Conservation (phyloP, 352 stramenopile genomes). For the Plasmopara halstedii region DNA sequence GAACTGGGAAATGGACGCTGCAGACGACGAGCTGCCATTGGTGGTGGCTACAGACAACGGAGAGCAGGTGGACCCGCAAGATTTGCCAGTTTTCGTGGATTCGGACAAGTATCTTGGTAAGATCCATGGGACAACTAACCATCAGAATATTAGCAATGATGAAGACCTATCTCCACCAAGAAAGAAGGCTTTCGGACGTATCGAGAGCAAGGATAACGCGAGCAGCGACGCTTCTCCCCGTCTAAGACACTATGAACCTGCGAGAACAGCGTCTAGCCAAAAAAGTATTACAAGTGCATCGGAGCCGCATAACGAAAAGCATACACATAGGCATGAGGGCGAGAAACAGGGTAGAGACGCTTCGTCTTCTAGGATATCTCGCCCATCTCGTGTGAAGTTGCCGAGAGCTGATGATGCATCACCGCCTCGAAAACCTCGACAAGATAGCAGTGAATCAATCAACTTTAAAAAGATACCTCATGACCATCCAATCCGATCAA, state of each 20-base stretch:
- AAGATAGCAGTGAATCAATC: slow-evolving; percentile 3
- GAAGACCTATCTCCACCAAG: slow-evolving; percentile 44
- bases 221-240: slow-evolving; percentile 27
- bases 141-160: slow-evolving; percentile 11
- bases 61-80: slow-evolving; percentile 46
- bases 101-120: slow-evolving; percentile 56
- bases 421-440: slow-evolving; percentile 14
- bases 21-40: slow-evolving; percentile 32
- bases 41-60: slow-evolving; percentile 38
- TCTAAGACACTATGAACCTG: slow-evolving; percentile 8
- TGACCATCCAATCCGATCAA: slow-evolving; percentile 5
- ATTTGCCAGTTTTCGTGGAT: slow-evolving; percentile 68
- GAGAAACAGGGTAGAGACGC: slow-evolving; percentile 3
- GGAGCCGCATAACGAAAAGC: slow-evolving; percentile 10
- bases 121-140: slow-evolving; percentile 24
- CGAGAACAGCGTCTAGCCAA: not conserved
- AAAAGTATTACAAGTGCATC: slow-evolving; percentile 16
- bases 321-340: slow-evolving; percentile 1
- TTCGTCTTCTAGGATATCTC: slow-evolving; percentile 14
- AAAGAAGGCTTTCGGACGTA: slow-evolving; percentile 15
- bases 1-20: slow-evolving; percentile 52
- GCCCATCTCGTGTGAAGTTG: not conserved
- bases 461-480: slow-evolving; percentile 1
- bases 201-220: slow-evolving; percentile 19
- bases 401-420: slow-evolving; percentile 14